A percentile compares a stretch with the other conserved stretches of the same genome.
These are phyloP conservation scores for Forsythia viridissima DNA, from an alignment of 257 asterid species.

Conservation along the genomic window DNA sequence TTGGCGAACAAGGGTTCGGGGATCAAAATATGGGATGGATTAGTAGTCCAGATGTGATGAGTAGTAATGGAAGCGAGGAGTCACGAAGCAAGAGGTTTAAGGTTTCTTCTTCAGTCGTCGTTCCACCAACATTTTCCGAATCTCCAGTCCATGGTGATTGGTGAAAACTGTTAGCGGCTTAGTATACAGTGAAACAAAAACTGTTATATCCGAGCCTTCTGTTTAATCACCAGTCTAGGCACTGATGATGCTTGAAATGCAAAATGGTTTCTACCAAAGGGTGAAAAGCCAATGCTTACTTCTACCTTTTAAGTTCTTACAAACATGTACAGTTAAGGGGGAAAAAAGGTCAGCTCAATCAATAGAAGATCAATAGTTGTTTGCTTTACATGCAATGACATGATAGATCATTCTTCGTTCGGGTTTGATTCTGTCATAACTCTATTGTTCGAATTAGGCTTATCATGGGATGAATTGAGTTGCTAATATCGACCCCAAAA, in stretches of 20 bases:
- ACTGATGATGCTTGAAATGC: neutral
- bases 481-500: neutral
- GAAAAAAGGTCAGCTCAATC: neutral
- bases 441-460: neutral
- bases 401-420: neutral
- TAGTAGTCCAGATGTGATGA: slow-evolving; percentile 68
- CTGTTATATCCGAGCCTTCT: neutral
- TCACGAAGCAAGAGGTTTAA: slow-evolving; percentile 78
- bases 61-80: slow-evolving; percentile 30
- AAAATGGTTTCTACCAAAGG: slow-evolving; percentile 30
- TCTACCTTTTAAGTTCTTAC: slow-evolving; percentile 17
- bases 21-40: slow-evolving; percentile 60
- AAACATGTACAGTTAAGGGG: slow-evolving; percentile 30
- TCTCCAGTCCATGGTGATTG: slow-evolving; percentile 39
- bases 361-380: slow-evolving; percentile 16
- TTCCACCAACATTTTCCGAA: slow-evolving; percentile 71
- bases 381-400: neutral
- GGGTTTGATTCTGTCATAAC: neutral
- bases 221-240: neutral
- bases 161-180: slow-evolving; percentile 7
- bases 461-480: neutral
- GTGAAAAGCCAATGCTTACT: slow-evolving; percentile 24
- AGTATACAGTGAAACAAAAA: neutral
- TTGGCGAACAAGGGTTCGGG: slow-evolving; percentile 35
- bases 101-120: slow-evolving; percentile 76